These are phyloP conservation scores for Deinandra increscens DNA, from an alignment of 129 eudicot species.

Conservation along the genomic window DNA sequence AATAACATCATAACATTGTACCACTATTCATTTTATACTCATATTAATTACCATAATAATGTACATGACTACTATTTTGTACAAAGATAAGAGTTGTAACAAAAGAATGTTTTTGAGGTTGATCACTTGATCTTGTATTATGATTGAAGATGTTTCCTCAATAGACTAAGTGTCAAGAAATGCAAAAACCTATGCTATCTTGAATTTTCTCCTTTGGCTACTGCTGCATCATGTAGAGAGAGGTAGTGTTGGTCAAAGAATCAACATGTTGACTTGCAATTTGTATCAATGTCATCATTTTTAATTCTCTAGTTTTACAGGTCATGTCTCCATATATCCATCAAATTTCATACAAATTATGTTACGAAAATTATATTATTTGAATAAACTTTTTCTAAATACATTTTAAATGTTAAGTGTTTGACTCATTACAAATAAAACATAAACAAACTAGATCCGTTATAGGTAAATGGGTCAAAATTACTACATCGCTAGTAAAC, in stretches of 20 bases:
- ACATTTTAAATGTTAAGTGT: neutral
- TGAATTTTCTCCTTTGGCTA: neutral
- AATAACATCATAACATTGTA: neutral
- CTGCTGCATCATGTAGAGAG: neutral
- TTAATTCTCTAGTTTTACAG: neutral
- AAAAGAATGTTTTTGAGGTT: neutral
- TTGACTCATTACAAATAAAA: neutral
- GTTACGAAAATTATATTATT: neutral
- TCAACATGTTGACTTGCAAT: neutral
- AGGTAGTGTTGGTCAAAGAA: neutral
- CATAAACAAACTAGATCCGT: neutral
- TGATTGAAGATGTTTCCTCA: neutral
- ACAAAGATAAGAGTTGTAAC: neutral
- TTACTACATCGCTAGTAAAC: neutral
- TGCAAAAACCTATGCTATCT: neutral
- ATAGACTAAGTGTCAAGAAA: neutral
- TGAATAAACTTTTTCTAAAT: neutral
- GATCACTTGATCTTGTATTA: neutral
- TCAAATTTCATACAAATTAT: neutral
- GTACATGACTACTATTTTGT: neutral
- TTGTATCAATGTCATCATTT: neutral
- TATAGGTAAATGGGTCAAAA: neutral
- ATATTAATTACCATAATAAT: neutral
- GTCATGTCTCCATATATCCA: neutral
- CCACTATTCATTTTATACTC: neutral